Conservation (phyloP, 306 rosid species). For the Cercis canadensis region DNA sequence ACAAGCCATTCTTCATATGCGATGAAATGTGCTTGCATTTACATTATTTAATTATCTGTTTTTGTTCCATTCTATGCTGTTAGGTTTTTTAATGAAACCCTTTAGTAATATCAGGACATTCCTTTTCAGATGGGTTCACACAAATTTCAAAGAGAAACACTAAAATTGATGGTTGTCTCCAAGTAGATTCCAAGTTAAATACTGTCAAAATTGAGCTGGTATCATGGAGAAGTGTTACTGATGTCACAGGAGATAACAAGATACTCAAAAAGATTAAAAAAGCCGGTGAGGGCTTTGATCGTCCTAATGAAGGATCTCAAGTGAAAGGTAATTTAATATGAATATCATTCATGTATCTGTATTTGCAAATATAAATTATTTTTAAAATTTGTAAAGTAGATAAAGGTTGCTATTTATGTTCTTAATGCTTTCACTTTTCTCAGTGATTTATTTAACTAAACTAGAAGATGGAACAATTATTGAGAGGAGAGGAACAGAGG, state of each 20-base stretch:
- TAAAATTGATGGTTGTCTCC: conserved; percentile 27
- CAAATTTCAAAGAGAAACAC: conserved; percentile 36
- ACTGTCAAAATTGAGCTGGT: conserved; percentile 56
- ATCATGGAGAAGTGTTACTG: conserved; percentile 63
- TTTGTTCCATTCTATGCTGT: too few species aligned
- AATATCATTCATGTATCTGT: too few species aligned
- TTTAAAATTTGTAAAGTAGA: background rate
- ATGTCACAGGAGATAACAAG: conserved; percentile 60
- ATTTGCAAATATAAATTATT: background rate
- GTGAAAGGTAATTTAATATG: conserved; percentile 57
- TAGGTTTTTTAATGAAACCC: background rate
- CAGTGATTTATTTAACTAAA: conserved; percentile 60
- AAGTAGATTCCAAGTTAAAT: conserved; percentile 38
- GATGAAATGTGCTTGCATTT: background rate
- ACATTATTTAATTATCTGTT: background rate
- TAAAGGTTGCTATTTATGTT: background rate
- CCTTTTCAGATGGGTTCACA: conserved; percentile 49
- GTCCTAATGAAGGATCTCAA: conserved; percentile 63
- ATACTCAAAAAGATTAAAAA: conserved; percentile 56
- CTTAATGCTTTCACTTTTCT: conserved; percentile 4
- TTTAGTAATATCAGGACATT: background rate
- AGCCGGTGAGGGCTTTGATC: conserved; percentile 62
- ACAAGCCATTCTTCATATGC: conserved; percentile 13
- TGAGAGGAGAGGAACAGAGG: conserved; percentile 62
- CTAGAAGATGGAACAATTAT: conserved; percentile 55